phyloP scores from a whole-genome alignment of 2,329 filamentous ascomycete genomes.

The Pseudogymnoascus sp. region DNA sequence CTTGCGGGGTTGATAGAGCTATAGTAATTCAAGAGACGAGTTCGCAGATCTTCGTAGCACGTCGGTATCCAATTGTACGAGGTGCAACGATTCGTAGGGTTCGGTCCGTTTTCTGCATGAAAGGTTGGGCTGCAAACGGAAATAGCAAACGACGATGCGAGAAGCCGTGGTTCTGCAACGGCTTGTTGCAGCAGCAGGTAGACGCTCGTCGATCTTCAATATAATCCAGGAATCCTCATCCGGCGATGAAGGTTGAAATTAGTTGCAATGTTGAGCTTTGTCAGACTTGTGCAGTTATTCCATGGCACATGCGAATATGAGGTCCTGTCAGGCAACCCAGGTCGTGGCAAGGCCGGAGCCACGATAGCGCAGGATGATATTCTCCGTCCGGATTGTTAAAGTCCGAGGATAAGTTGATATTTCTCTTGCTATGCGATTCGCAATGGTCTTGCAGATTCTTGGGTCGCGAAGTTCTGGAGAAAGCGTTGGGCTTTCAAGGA shows the following conservation, averaged over 20 bases:
- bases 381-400: neutral
- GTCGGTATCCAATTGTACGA: neutral
- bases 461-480: neutral
- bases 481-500: neutral
- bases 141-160: neutral
- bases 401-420: neutral
- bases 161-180: neutral
- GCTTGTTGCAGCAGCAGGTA: neutral
- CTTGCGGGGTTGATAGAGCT: neutral
- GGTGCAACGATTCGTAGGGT: neutral
- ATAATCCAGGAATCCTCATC: conserved; percentile 1
- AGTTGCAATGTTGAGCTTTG: neutral
- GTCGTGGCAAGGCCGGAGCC: neutral
- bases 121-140: neutral
- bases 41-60: neutral
- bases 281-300: neutral
- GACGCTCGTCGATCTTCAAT: neutral
- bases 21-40: neutral
- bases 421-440: neutral
- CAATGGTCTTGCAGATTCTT: neutral
- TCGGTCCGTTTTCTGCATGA: neutral
- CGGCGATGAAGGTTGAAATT: neutral
- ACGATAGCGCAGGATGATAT: neutral
- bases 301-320: neutral
- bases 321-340: neutral